A percentile compares a stretch with the other conserved stretches of the same genome.
These are phyloP conservation scores for Lipomyces orientalis DNA, from an alignment of 805 yeast species.

Conservation along the genomic window DNA sequence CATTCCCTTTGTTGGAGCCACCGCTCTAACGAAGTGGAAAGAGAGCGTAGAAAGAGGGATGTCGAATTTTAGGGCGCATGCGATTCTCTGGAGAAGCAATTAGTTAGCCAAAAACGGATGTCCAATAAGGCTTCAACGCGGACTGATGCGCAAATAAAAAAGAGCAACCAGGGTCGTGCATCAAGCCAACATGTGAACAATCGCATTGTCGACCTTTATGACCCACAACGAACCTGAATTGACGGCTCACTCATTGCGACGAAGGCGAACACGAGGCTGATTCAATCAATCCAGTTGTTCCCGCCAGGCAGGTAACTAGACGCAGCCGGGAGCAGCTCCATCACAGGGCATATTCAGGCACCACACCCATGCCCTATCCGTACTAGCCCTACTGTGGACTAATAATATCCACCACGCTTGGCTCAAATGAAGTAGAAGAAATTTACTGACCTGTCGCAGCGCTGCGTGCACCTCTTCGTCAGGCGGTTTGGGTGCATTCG, in stretches of 20 bases:
- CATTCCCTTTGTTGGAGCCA: constrained; percentile 97
- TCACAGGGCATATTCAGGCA: too few species aligned
- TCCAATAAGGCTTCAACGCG: background rate
- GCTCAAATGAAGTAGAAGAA: background rate
- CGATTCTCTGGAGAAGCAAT: constrained; percentile 34
- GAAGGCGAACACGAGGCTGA: too few species aligned
- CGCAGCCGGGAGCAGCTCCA: too few species aligned
- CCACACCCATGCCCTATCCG: background rate
- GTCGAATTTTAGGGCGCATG: constrained; percentile 54
- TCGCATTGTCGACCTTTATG: background rate
- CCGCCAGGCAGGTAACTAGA: too few species aligned
- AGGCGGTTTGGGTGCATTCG: constrained; percentile 72
- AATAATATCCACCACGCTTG: too few species aligned
- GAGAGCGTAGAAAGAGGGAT: constrained; percentile 54
- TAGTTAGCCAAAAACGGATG: background rate
- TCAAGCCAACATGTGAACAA: background rate
- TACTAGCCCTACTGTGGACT: too few species aligned
- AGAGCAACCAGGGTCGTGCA: background rate
- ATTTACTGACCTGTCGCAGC: constrained; percentile 59
- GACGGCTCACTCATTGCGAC: too few species aligned
- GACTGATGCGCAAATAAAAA: background rate
- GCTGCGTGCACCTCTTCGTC: constrained; percentile 70
- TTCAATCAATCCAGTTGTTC: too few species aligned
- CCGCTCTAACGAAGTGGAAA: constrained; percentile 89
- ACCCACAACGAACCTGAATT: too few species aligned